Conservation (phyloP, 306 rosid species). For the Acacia melanoxylon region DNA sequence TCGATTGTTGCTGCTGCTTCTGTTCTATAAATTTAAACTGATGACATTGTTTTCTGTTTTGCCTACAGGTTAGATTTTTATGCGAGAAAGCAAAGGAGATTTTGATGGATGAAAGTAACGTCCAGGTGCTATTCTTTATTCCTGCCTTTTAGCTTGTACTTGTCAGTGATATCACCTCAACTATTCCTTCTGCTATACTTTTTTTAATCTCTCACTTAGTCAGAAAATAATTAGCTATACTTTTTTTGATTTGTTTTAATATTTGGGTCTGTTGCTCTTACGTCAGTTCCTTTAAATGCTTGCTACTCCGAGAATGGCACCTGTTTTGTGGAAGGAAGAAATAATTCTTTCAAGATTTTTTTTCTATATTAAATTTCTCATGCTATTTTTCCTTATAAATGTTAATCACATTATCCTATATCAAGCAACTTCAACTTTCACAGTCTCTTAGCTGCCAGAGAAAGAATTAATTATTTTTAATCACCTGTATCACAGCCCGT, state of each 20-base stretch:
- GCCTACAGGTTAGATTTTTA: constrained; percentile 72
- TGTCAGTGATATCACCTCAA: constrained; percentile 23
- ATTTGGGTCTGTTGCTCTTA: constrained; percentile 1
- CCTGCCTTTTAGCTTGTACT: constrained; percentile 19
- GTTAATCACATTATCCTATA: not conserved
- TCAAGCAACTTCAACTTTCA: constrained; percentile 6
- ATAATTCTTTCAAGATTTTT: constrained; percentile 9
- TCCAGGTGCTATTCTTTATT: constrained; percentile 68
- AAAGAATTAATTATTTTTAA: constrained; percentile 30
- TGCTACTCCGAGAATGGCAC: not conserved
- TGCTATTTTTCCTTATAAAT: constrained; percentile 3
- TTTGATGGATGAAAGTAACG: constrained; percentile 95
- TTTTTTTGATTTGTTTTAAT: not conserved
- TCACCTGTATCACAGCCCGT: constrained; percentile 76
- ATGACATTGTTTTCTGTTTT: constrained; percentile 33
- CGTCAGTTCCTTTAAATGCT: not conserved
- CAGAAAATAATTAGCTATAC: not conserved
- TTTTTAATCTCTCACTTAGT: constrained; percentile 4
- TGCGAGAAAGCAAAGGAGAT: constrained; percentile 96
- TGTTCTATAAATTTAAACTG: constrained; percentile 18
- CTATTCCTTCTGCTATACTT: not conserved
- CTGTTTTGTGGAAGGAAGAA: constrained; percentile 16
- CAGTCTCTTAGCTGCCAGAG: constrained; percentile 1
- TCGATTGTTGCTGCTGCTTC: not conserved
- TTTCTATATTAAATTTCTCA: not conserved